Evolutionary conservation across 2,329 filamentous ascomycete genomes (phyloP), one percentile per base, ranked within the genome.

Genomic region (Tolypocladium pustulatum): DNA sequence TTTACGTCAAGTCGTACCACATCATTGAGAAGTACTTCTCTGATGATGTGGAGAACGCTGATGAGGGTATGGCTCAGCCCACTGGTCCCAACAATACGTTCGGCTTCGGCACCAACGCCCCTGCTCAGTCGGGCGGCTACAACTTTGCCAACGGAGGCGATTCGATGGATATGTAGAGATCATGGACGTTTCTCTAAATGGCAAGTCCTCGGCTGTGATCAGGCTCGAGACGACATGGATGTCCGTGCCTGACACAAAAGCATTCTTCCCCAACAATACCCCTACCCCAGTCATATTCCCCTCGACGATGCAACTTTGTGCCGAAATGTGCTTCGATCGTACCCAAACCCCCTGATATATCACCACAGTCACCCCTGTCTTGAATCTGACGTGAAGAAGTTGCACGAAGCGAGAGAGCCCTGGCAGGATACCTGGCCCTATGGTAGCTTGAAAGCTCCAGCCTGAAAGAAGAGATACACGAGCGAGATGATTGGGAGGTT

Each of bases 1-100:
- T 99, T 68, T 99, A 99, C 83, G 97, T 99, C 93, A 99, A 99
- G 86, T 94, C 94, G 0, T 99, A 97, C 83, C 97, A 96, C 83
- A 99, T 99, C 76, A 99, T 99, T 66, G 94, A 99, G 83, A 97
- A 97, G 81, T 99, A 99, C 84, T 99, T 99, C 80, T 97, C 92
- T 0, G 94, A 99, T 69, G 94, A 99, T 66, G 94, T 97, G 58
- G 94, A 96, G 71, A 91, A 92, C 68, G 91, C 91, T 66, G 90
- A 91, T 62, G 90, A 95, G 68, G 79, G 78, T 51, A 83, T 91
- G 74, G 88, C 89, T 61, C 88, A 91, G 71, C 73, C 79, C 32
- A 84, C 87, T 67, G 85, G 84, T 53, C 73, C 80, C 46, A 89
- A 89, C 68, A 87, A 87, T 60, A 86, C 86, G 59, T 94, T 93